Base-by-base conservation (phyloP, 2,329 filamentous ascomycete species). In the Fusarium napiforme region DNA sequence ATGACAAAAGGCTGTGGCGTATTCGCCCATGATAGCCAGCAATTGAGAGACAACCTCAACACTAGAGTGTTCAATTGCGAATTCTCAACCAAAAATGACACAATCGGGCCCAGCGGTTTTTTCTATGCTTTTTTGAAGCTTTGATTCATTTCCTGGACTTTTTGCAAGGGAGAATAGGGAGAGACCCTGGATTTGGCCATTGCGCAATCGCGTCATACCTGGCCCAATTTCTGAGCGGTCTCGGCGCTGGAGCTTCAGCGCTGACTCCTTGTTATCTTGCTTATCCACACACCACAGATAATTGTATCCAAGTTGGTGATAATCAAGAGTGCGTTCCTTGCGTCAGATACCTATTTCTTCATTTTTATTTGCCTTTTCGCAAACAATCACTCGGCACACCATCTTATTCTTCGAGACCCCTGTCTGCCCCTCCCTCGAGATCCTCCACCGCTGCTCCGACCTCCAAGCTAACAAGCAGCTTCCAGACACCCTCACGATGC, bases 151-250 rank as follows among this genome's bases (percentile, higher is more conserved):
- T 23, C 45, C 37, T 67, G 47, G 23, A 12, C 21, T 39, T 55
- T 67, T 66, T 42, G 16, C 36, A 3, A 40, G 46, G 53, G 49
- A 21, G 4, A 34, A 53, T 58, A 67, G 37, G 56, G 47, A 61
- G 43, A 37, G 47, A 60, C 60, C 64, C 64, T 66, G 67, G 56
- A 18, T 30, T 56, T 49, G 32, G 53, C 55, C 23, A 69, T 72
- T 30, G 49, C 58, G 72, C 72, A 55, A 75, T 74, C 72, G 69
- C 75, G 67, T 77, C 73, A 71, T 75, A 65, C 59, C 60, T 47
- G n/a, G 42, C 47, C 50, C 34, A 47, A 69, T 65, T 43, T 65
- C 59, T 67, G 67, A 72, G 66, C 68, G 72, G 68, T 74, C 60
- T 73, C 72, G 72, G 72, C 60, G 66, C 34, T 57, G 56, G 42